phyloP scores from a whole-genome alignment of 495 filamentous ascomycete genomes.

The Annulohypoxylon bovei region DNA sequence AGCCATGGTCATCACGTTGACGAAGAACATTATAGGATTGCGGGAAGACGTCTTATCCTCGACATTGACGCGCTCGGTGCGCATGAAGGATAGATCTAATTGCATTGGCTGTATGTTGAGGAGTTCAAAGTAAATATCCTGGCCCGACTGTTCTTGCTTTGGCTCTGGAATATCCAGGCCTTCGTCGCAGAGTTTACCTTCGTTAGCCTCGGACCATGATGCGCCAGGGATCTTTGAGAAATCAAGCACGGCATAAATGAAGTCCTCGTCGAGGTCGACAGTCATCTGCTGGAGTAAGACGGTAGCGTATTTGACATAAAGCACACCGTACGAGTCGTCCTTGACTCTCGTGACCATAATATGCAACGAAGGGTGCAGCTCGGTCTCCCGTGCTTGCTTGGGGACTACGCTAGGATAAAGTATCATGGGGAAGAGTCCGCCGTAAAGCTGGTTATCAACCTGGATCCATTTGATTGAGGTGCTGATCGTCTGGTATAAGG shows the following conservation, averaged over 20 bases:
- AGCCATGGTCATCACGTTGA: constrained; percentile 99
- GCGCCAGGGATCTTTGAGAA: constrained; percentile 94
- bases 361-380: constrained; percentile 93
- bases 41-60: constrained; percentile 90
- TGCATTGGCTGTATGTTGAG: constrained; percentile 98
- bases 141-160: constrained; percentile 78
- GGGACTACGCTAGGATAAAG: constrained; percentile 98
- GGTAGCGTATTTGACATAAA: constrained; percentile 98
- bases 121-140: constrained; percentile 97
- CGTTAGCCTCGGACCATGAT: constrained; percentile 83
- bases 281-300: constrained; percentile 97
- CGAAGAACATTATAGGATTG: constrained; percentile 96
- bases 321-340: constrained; percentile 96
- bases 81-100: constrained; percentile 94
- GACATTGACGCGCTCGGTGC: constrained; percentile 94
- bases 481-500: constrained; percentile 88
- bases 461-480: constrained; percentile 97
- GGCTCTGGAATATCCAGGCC: constrained; percentile 92
- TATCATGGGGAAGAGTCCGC: constrained; percentile 96
- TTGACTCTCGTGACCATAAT: constrained; percentile 92
- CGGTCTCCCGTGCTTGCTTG: constrained; percentile 96
- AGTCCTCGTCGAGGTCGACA: constrained; percentile 96
- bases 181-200: constrained; percentile 88
- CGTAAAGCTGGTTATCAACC: constrained; percentile 98
- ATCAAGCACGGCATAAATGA: constrained; percentile 93